Conservation (phyloP, 2,329 filamentous ascomycete genomes). For the Chaetomium strumarium region DNA sequence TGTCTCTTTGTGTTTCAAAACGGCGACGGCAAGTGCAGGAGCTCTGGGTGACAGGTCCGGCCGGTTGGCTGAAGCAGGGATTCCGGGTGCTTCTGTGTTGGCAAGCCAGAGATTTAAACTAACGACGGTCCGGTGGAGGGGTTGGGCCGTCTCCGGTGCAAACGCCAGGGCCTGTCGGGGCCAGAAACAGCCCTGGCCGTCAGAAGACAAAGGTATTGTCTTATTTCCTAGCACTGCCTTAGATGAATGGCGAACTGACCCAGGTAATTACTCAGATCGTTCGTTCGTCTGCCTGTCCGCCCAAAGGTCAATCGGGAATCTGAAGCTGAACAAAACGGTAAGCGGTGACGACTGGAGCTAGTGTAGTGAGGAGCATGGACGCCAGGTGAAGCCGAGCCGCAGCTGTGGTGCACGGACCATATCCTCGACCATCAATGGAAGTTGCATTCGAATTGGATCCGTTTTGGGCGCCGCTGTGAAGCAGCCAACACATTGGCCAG, state of each 20-base stretch:
- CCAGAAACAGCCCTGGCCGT: not conserved
- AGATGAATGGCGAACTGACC: constrained; percentile 3
- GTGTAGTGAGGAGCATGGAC: not conserved
- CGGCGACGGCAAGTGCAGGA: not conserved
- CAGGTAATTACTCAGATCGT: constrained; percentile 8
- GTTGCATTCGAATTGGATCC: no score
- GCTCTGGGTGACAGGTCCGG: not conserved
- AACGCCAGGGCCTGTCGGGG: constrained; percentile 1
- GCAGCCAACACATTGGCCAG: no score
- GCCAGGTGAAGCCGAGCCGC: no score
- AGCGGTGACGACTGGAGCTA: not conserved
- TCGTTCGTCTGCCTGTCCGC: not conserved
- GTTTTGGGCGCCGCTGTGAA: no score
- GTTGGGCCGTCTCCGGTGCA: constrained; percentile 16
- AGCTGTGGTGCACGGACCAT: no score
- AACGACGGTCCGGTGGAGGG: constrained; percentile 14
- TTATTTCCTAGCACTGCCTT: not conserved
- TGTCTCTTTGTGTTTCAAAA: not conserved
- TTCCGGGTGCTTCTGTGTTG: constrained; percentile 14
- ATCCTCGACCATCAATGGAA: no score
- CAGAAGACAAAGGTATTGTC: not conserved
- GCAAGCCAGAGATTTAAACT: constrained; percentile 3
- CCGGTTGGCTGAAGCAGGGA: not conserved
- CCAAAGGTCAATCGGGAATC: constrained; percentile 2
- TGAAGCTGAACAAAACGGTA: constrained; percentile 6